Percentiles rank a stretch among this genome's conserved stretches.
phyloP scores from a whole-genome alignment of 352 stramenopile genomes.

The Phytophthora chlamydospora region DNA sequence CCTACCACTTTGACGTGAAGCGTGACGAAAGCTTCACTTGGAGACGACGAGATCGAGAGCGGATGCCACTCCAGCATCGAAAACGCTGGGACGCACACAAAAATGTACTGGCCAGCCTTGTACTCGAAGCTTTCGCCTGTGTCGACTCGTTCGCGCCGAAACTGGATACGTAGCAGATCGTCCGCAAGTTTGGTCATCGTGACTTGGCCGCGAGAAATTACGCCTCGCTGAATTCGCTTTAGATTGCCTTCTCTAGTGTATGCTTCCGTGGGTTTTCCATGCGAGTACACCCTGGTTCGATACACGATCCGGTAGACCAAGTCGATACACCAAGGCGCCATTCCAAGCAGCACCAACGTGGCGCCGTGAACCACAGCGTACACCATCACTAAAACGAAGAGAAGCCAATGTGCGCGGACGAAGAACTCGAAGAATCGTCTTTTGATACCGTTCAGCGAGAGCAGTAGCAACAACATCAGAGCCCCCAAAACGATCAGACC shows the following conservation, averaged over 20 bases:
- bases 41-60: slow-evolving; percentile 76
- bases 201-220: slow-evolving; percentile 20
- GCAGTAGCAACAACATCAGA: slow-evolving; percentile 25
- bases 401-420: slow-evolving; percentile 40
- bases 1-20: slow-evolving; percentile 57
- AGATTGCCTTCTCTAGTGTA: not conserved
- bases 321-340: slow-evolving; percentile 29
- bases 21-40: slow-evolving; percentile 49
- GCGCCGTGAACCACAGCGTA: slow-evolving; percentile 41
- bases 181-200: not conserved
- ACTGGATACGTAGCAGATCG: slow-evolving; percentile 37
- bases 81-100: slow-evolving; percentile 71
- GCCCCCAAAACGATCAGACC: slow-evolving; percentile 21
- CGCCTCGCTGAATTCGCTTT: slow-evolving; percentile 6
- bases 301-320: slow-evolving; percentile 31
- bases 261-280: not conserved
- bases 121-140: slow-evolving; percentile 32
- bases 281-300: slow-evolving; percentile 5
- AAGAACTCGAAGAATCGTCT: slow-evolving; percentile 52
- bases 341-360: slow-evolving; percentile 24
- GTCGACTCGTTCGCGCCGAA: slow-evolving; percentile 30
- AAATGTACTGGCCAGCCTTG: slow-evolving; percentile 61
- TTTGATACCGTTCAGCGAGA: slow-evolving; percentile 35
- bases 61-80: slow-evolving; percentile 76
- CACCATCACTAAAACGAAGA: slow-evolving; percentile 44